phyloP scores from a whole-genome alignment of 495 filamentous ascomycete species.

The Lindgomyces ingoldianus region DNA sequence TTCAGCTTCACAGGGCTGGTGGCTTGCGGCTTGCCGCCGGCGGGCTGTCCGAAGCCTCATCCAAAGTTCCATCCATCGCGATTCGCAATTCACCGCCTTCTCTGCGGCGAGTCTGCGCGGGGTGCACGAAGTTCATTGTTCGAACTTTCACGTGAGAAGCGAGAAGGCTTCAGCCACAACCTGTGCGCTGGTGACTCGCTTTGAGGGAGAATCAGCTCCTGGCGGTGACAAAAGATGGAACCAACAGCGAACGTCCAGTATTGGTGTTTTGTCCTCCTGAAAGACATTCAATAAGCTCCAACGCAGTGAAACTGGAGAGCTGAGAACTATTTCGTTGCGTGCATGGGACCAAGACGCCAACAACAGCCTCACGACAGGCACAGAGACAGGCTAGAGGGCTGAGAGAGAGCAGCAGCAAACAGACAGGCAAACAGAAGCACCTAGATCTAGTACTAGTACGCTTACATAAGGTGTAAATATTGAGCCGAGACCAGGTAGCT shows the following conservation, averaged over 20 bases:
- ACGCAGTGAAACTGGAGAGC: too few species aligned
- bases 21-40: neutral
- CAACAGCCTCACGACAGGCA: neutral
- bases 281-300: too few species aligned
- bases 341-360: too few species aligned
- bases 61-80: neutral
- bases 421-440: too few species aligned
- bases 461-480: neutral
- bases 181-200: neutral
- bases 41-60: neutral
- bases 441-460: too few species aligned
- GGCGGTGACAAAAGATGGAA: too few species aligned
- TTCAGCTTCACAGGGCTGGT: constrained; percentile 1
- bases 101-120: neutral
- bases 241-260: too few species aligned
- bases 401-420: too few species aligned
- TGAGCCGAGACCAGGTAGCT: neutral
- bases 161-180: constrained; percentile 5
- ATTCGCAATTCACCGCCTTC: neutral
- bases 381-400: neutral
- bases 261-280: too few species aligned
- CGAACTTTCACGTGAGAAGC: constrained; percentile 3
- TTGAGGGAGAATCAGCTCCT: neutral
- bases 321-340: too few species aligned
- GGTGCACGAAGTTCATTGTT: neutral